Evolutionary conservation across 768 basidiomycete genomes (phyloP).

Genomic region (Leccinum disarticulatum): DNA sequence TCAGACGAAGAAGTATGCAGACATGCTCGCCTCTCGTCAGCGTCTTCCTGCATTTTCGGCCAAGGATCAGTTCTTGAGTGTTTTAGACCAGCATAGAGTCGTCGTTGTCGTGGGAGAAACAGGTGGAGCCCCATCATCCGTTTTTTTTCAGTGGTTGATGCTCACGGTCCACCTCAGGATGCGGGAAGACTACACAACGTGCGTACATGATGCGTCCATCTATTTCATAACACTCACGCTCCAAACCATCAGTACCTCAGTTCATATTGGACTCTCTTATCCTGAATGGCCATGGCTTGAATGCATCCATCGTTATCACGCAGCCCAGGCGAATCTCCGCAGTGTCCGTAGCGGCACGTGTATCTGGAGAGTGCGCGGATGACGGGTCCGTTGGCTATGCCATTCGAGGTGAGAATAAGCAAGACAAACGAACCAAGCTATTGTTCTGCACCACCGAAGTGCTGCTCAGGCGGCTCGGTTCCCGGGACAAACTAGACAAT

Average conservation of each 20-base stretch:
- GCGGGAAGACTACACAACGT: slow-evolving; percentile 91
- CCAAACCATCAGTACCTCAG: slow-evolving; percentile 63
- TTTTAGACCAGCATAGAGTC: slow-evolving; percentile 59
- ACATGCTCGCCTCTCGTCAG: slow-evolving; percentile 54
- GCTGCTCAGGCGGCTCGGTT: slow-evolving; percentile 74
- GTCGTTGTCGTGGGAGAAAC: slow-evolving; percentile 91
- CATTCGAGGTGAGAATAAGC: slow-evolving; percentile 83
- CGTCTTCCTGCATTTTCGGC: slow-evolving; percentile 77
- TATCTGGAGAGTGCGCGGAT: slow-evolving; percentile 74
- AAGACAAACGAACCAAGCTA: slow-evolving; percentile 64
- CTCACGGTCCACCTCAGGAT: slow-evolving; percentile 45
- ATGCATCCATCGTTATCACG: slow-evolving; percentile 77
- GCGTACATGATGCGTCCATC: slow-evolving; percentile 15
- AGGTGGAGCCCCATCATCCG: slow-evolving; percentile 41
- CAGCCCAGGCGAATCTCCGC: slow-evolving; percentile 91
- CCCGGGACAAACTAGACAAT: slow-evolving; percentile 65
- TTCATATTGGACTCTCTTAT: slow-evolving; percentile 88
- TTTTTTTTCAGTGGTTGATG: background rate
- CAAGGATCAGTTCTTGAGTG: slow-evolving; percentile 58
- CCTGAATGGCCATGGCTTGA: slow-evolving; percentile 52
- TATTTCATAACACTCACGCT: background rate
- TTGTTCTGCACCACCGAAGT: slow-evolving; percentile 95
- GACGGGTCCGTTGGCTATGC: slow-evolving; percentile 85
- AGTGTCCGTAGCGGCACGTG: slow-evolving; percentile 83
- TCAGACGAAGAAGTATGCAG: slow-evolving; percentile 47